phyloP scores from a whole-genome alignment of 2,329 filamentous ascomycete species.

The Botrytis paeoniae region DNA sequence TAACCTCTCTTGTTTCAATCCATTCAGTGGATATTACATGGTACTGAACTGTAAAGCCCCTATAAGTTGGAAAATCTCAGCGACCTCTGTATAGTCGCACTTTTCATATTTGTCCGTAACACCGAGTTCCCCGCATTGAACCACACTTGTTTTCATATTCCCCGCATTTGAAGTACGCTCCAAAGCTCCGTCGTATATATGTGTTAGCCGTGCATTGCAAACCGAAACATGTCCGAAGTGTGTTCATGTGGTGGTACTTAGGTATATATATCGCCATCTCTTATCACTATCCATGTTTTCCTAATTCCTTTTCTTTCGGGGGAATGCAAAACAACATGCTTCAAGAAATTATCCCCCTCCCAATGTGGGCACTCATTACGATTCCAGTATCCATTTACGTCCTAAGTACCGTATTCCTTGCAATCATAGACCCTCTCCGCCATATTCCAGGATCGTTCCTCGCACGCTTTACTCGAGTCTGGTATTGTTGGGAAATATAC shows the following conservation, averaged over 20 bases:
- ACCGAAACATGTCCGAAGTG: neutral
- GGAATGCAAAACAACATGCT: neutral
- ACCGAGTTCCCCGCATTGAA: neutral
- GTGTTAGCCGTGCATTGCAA: neutral
- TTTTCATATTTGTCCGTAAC: too few relatives aligned
- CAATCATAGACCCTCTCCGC: slow-evolving; percentile 34
- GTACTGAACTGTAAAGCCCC: too few relatives aligned
- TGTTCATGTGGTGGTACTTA: neutral
- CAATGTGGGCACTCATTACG: neutral
- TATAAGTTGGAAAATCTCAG: too few relatives aligned
- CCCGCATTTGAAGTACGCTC: neutral
- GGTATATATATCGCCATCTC: neutral
- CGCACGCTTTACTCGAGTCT: slow-evolving; percentile 45
- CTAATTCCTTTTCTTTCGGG: neutral
- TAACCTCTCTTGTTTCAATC: too few relatives aligned
- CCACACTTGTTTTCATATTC: neutral
- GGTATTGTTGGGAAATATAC: slow-evolving; percentile 41
- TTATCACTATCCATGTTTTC: neutral
- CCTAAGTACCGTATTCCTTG: neutral
- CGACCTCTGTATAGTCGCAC: too few relatives aligned
- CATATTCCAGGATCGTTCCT: slow-evolving; percentile 46
- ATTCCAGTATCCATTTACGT: slow-evolving; percentile 4
- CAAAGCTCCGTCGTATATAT: neutral
- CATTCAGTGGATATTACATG: too few relatives aligned
- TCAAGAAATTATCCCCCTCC: neutral